A percentile compares a stretch with the other conserved stretches of the same genome.
These are phyloP conservation scores for Delitschia confertaspora DNA, from an alignment of 495 filamentous ascomycete genomes.

Conservation along the genomic window DNA sequence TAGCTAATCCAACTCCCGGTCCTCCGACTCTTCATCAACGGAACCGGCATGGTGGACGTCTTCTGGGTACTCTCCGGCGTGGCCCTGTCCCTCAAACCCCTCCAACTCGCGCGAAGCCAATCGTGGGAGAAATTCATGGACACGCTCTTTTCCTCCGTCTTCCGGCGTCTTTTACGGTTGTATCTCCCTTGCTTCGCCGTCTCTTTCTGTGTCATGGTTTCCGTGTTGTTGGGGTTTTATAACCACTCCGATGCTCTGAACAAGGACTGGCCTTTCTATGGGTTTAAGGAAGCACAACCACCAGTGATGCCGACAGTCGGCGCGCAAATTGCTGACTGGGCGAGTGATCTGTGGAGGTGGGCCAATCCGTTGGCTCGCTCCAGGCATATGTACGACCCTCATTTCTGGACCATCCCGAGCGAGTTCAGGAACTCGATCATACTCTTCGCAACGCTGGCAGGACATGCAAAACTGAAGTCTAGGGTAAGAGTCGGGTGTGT, in stretches of 20 bases:
- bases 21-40: conserved; percentile 53
- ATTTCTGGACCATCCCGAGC: conserved; percentile 46
- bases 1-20: conserved; percentile 54
- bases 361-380: conserved; percentile 12
- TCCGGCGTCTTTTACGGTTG: conserved; percentile 54
- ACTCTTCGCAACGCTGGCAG: conserved; percentile 37
- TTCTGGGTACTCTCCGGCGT: conserved; percentile 70
- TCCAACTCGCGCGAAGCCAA: conserved; percentile 49
- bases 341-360: conserved; percentile 7
- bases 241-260: conserved; percentile 35
- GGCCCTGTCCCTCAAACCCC: conserved; percentile 55
- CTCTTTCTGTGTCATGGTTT: conserved; percentile 47
- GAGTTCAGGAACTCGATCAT: conserved; percentile 44
- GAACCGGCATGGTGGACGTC: conserved; percentile 61
- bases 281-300: conserved; percentile 41
- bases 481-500: conserved; percentile 27
- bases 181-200: conserved; percentile 53
- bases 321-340: conserved; percentile 26
- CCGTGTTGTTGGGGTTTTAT: conserved; percentile 45
- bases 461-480: conserved; percentile 28
- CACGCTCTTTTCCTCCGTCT: conserved; percentile 50
- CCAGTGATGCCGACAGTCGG: conserved; percentile 41
- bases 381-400: conserved; percentile 32
- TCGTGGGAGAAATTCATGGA: conserved; percentile 44
- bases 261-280: conserved; percentile 24